These are phyloP conservation scores for Pseudogymnoascus sp. DNA, from an alignment of 2,329 filamentous ascomycete genomes.

Conservation along the genomic window DNA sequence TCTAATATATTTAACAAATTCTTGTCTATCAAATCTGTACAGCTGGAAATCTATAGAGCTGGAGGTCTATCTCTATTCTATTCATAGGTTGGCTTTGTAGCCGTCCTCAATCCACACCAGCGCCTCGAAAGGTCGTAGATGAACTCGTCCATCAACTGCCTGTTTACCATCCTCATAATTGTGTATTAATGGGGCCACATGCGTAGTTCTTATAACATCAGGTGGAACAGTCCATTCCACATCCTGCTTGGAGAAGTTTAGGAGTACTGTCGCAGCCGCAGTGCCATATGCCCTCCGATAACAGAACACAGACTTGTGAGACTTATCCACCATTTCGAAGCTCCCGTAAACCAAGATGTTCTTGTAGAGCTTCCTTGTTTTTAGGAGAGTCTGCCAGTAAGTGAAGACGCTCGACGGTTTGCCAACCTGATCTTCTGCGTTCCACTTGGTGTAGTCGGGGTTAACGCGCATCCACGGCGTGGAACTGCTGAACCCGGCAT, in stretches of 20 bases:
- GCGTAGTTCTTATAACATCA: neutral
- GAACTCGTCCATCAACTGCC: neutral
- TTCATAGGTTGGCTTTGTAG: neutral
- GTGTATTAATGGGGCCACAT: neutral
- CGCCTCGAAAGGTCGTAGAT: neutral
- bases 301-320: conserved; percentile 47
- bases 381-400: conserved; percentile 53
- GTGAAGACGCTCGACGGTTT: conserved; percentile 45
- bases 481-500: conserved; percentile 56
- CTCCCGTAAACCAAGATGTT: conserved; percentile 62
- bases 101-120: neutral
- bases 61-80: neutral
- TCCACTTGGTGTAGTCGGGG: conserved; percentile 52
- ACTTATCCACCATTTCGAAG: conserved; percentile 46
- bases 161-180: neutral
- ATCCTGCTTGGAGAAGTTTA: conserved; percentile 22
- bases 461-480: conserved; percentile 66
- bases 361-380: conserved; percentile 49
- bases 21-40: neutral
- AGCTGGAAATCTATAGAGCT: neutral
- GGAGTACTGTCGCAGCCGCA: conserved; percentile 25
- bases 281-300: conserved; percentile 37
- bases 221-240: conserved; percentile 6
- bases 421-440: conserved; percentile 47
- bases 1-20: neutral